Base-by-base conservation (phyloP, 2,329 filamentous ascomycete genomes). In the Neofusicoccum umdonicola region DNA sequence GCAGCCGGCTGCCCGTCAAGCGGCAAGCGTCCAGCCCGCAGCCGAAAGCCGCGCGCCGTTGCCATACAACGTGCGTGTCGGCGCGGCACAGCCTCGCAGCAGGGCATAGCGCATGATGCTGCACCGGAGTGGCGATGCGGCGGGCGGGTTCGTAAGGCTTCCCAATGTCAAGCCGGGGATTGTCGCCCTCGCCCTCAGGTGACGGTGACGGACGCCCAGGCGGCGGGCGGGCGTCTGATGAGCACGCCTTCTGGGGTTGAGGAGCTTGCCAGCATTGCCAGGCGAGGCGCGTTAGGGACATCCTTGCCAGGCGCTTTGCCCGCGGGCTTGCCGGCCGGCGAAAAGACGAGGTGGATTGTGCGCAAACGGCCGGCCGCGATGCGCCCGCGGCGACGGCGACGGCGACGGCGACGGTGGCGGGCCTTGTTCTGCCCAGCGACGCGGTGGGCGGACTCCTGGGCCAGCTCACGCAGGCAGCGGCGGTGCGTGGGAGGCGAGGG, bases 311-410 rank as follows among this genome's bases (percentile, higher is more conserved):
- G 22, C 22, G 22, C 3, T 22, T 39, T 15, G 37, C n/a, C 22
- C 52, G 39, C 52, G 52, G 52, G 52, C 56, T 47, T 22, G 56
- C 42, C 56, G 56, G 56, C 56, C 56, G 56, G 56, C 56, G 56
- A 60, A 47, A 60, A 60, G 56, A 22, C 56, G 17, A 47, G 31
- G 56, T 47, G 56, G 56, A 47, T 11, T 60, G 41, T 60, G 56
- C 56, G 39, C 42, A 60, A 39, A 47, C 56, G 56, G 56, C 56
- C 56, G 56, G 56, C 56, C 41, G 56, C 31, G 42, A 47, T 47
- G 41, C 56, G 27, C 56, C 41, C 56, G 56, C 42, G 37, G 27
- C 27, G 27, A 31, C 52, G 37, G 37, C 34, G 34, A 19, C 27
- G 27, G 27, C 27, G 34, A 19, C 27, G 27, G 27, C 27, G 13